phyloP scores from a whole-genome alignment of 176 grass and related monocot genomes.

The Bothriochloa decipiens region DNA sequence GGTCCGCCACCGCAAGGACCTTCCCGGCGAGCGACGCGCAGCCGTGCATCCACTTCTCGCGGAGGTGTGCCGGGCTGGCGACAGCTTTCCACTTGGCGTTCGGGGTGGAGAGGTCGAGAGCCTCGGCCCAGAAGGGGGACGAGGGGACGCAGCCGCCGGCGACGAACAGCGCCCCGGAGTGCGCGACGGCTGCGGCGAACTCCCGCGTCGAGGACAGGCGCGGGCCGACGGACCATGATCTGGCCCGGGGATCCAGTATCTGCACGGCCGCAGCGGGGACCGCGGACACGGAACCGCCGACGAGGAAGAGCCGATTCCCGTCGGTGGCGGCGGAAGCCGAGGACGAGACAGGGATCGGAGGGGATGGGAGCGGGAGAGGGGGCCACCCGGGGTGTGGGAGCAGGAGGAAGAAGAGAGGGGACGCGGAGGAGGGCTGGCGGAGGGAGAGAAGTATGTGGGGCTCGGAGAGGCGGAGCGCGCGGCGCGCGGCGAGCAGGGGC shows the following conservation, averaged over 20 bases:
- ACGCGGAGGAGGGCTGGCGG: slow-evolving; percentile 52
- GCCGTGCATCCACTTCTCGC: slow-evolving; percentile 97
- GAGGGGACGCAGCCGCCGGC: slow-evolving; percentile 76
- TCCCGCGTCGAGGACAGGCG: slow-evolving; percentile 78
- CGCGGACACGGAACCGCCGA: slow-evolving; percentile 64
- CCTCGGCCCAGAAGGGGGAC: slow-evolving; percentile 71
- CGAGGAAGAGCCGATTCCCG: slow-evolving; percentile 53
- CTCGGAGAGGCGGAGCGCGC: slow-evolving; percentile 47
- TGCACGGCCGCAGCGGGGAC: slow-evolving; percentile 61
- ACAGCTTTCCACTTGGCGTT: slow-evolving; percentile 51
- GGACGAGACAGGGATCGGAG: slow-evolving; percentile 49
- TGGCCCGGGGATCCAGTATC: slow-evolving; percentile 54
- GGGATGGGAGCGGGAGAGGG: slow-evolving; percentile 45
- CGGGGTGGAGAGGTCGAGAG: slow-evolving; percentile 54
- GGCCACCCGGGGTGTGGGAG: slow-evolving; percentile 50
- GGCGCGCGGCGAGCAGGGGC: slow-evolving; percentile 55
- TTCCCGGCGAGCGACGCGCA: slow-evolving; percentile 64
- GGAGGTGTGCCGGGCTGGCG: slow-evolving; percentile 60
- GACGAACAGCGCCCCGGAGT: slow-evolving; percentile 50
- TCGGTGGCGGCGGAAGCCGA: slow-evolving; percentile 51
- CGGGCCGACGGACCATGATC: slow-evolving; percentile 75
- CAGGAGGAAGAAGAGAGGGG: slow-evolving; percentile 64
- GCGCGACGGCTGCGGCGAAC: slow-evolving; percentile 58
- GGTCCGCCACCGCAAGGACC: slow-evolving; percentile 83
- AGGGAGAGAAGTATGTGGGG: slow-evolving; percentile 66